Conservation (phyloP, 2,329 filamentous ascomycete species). For the Talaromyces piceae region DNA sequence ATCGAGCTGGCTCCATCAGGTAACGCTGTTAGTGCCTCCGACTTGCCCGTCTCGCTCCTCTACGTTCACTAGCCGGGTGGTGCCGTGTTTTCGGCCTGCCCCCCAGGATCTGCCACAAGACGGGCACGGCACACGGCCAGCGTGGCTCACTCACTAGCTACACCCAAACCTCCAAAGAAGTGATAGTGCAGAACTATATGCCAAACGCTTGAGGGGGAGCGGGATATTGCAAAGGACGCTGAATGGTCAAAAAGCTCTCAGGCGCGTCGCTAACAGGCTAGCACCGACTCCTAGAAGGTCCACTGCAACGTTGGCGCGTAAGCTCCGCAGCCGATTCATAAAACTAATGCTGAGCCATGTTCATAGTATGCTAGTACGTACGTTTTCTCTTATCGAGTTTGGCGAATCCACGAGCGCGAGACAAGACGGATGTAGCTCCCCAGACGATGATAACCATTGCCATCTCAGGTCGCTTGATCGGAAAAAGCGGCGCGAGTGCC, state of each 20-base stretch:
- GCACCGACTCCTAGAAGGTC: not conserved
- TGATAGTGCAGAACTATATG: not conserved
- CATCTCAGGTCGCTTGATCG: not conserved
- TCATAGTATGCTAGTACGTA: not conserved
- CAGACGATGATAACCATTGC: no score
- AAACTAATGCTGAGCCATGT: no score
- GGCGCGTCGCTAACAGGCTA: not conserved
- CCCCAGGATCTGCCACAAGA: not conserved
- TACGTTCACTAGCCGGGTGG: no score
- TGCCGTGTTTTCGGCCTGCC: not conserved
- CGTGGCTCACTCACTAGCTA: no score
- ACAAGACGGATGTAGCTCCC: no score
- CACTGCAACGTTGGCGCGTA: not conserved
- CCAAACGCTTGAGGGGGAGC: not conserved
- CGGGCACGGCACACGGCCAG: not conserved
- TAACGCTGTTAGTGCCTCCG: not conserved
- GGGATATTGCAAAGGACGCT: not conserved
- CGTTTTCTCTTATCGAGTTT: not conserved
- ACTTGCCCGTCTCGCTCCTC: not conserved
- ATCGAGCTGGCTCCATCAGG: not conserved
- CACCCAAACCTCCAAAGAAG: not conserved
- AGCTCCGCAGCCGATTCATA: no score
- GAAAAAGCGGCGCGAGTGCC: not conserved
- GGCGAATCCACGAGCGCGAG: not conserved
- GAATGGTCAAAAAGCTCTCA: not conserved